These are phyloP conservation scores for Leccinum subrobustum DNA, from an alignment of 1,284 basidiomycete species.

Conservation along the genomic window DNA sequence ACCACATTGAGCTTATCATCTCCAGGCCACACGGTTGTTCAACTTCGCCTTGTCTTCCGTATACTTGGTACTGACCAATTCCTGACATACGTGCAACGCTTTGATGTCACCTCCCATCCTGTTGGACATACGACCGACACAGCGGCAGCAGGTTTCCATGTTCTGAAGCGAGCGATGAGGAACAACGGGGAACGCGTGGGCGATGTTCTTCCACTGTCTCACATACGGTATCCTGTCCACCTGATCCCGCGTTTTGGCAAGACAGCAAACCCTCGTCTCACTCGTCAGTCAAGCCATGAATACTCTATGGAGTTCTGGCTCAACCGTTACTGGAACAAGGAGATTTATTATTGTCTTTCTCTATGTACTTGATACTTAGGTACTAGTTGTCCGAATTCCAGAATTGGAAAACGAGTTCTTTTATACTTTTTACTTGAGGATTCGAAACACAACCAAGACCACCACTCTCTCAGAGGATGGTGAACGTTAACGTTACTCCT, in stretches of 20 bases:
- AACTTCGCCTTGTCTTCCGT: background rate
- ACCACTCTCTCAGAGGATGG: background rate
- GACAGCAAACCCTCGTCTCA: background rate
- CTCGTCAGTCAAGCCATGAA: background rate
- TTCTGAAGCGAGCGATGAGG: background rate
- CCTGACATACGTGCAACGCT: background rate
- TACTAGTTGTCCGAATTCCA: background rate
- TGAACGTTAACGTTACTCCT: background rate
- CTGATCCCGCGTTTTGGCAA: background rate
- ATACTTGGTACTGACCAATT: background rate
- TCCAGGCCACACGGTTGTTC: background rate
- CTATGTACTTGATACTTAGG: background rate
- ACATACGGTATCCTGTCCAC: background rate
- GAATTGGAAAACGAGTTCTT: background rate
- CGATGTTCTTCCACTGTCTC: background rate
- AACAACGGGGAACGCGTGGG: background rate
- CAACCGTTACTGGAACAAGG: background rate
- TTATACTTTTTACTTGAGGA: background rate
- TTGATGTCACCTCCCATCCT: background rate
- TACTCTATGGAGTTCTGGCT: background rate
- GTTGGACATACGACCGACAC: background rate
- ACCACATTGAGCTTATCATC: background rate
- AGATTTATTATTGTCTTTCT: background rate
- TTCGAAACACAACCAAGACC: background rate
- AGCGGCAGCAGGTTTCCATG: background rate